phyloP scores from a whole-genome alignment of 1,284 basidiomycete genomes.

The Apiotrichum siamense region DNA sequence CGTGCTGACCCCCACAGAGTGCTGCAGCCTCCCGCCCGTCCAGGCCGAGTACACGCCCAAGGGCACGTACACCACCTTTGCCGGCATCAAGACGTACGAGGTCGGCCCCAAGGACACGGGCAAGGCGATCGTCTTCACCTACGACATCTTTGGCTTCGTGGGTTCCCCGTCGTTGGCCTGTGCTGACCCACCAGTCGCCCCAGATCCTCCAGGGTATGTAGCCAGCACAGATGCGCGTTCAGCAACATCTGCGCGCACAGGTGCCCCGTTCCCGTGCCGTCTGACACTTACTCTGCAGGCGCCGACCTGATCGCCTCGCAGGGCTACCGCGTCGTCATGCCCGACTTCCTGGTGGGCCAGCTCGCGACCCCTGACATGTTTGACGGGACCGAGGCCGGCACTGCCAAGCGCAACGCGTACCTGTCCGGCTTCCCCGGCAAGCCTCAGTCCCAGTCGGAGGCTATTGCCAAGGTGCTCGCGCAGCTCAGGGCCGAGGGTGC shows the following conservation, averaged over 20 bases:
- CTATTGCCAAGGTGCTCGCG: constrained; percentile 34
- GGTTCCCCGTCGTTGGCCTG: not conserved
- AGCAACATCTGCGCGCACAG: no score
- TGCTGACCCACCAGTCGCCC: constrained; percentile 21
- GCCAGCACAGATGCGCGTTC: constrained; percentile 31
- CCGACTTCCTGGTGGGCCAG: constrained; percentile 48
- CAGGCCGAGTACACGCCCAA: constrained; percentile 50
- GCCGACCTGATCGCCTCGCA: constrained; percentile 45
- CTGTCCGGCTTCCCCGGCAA: constrained; percentile 36
- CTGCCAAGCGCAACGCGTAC: constrained; percentile 27
- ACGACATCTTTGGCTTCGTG: constrained; percentile 46
- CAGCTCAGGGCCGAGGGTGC: constrained; percentile 39
- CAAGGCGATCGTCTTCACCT: constrained; percentile 30
- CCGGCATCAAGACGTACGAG: constrained; percentile 45
- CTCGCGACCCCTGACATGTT: constrained; percentile 43
- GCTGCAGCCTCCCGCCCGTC: constrained; percentile 51
- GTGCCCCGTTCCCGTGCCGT: constrained; percentile 44
- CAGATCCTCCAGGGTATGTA: constrained; percentile 50
- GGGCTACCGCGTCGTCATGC: constrained; percentile 48
- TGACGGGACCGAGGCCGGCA: constrained; percentile 19
- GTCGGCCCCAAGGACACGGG: constrained; percentile 36
- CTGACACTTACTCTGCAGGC: constrained; percentile 30
- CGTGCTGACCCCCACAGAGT: no score
- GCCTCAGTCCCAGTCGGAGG: constrained; percentile 30
- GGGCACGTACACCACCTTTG: constrained; percentile 43